Conservation (phyloP, 495 filamentous ascomycete genomes). For the Penicillium waksmanii region DNA sequence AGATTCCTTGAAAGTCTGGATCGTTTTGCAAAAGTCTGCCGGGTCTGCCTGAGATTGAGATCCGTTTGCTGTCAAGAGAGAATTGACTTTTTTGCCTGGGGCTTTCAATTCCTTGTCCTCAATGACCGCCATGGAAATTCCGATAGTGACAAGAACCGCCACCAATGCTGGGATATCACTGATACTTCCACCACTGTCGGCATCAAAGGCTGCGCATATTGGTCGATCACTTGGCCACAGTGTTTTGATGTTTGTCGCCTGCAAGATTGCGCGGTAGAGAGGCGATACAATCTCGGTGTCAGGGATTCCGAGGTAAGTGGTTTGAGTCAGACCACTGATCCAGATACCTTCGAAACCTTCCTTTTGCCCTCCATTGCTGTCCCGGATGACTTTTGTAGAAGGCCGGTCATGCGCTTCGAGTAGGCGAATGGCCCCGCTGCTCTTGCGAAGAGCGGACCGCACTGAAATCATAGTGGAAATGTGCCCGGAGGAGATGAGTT, state of each 20-base stretch:
- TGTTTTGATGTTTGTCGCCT: constrained; percentile 7
- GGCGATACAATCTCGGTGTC: constrained; percentile 13
- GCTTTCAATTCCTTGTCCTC: constrained; percentile 9
- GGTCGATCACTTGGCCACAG: neutral
- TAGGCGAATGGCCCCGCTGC: constrained; percentile 1
- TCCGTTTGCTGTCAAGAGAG: constrained; percentile 5
- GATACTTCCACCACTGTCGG: constrained; percentile 10
- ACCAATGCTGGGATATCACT: constrained; percentile 7
- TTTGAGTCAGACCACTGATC: constrained; percentile 14
- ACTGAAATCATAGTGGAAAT: constrained; percentile 3
- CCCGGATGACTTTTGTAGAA: constrained; percentile 5
- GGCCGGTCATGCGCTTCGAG: constrained; percentile 7
- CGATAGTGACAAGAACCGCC: neutral
- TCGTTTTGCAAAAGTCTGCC: constrained; percentile 1
- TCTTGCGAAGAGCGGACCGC: neutral
- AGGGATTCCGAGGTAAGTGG: constrained; percentile 9
- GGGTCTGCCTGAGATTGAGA: constrained; percentile 7
- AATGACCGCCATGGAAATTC: constrained; percentile 10
- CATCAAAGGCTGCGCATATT: constrained; percentile 11
- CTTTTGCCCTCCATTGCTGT: too few relatives aligned
- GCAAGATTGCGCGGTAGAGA: constrained; percentile 6
- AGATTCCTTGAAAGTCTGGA: neutral
- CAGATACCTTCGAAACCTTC: constrained; percentile 13
- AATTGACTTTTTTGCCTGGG: constrained; percentile 14
- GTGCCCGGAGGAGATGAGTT: neutral